Evolutionary conservation across 1,139 yeast species (phyloP), one percentile per base, ranked within the genome.

Genomic region (Groenewaldozyma auringiensis): DNA sequence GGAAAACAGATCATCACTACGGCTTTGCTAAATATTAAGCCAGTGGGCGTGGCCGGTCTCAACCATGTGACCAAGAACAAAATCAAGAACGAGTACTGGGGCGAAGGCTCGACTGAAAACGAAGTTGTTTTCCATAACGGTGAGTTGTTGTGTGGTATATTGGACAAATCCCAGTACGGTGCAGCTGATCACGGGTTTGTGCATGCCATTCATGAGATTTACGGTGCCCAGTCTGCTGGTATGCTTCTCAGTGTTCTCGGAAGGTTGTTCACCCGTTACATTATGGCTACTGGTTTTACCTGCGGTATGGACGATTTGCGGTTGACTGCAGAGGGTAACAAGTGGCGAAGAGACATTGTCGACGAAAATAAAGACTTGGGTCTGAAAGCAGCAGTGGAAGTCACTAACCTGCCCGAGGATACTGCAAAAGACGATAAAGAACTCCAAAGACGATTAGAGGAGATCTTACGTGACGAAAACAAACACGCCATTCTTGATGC

Each of bases 221-320:
- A 92, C 64, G 98, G 98, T 13, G 81, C 96, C 25, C 78, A 76
- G 43, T 78, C 83, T 59, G 96, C 98, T 22, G 96, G 97, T 50
- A 81, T 85, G 61, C 77, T 94, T 8, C 72, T 94, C 47, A 83
- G 95, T 48, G 94, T 92, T 29, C 74, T 94, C 51, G 98, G 98
- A 53, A 78, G 98, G 62, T 72, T 94, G 48, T 92, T 94, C 69
- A 94, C 99, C 38, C 87, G 87, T 64, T 94, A 88, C 65, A 88
- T 83, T 59, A 92, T 84, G 78, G 76, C 80, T 71, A 83, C 87
- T 47, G 98, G 96, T 2, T 85, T 94, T 62, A 92, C 98, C 8
- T 94, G 99, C 80, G 98, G 99, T 76, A 94, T 94, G 98, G 99
- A 94, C 64, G 99, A 94, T 69, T 75, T 94, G 65, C 80, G 96